A percentile compares a stretch with the other conserved stretches of the same genome.
Conservation (phyloP, 371 early-diverging fungal species). For the Rhizomucor miehei region DNA sequence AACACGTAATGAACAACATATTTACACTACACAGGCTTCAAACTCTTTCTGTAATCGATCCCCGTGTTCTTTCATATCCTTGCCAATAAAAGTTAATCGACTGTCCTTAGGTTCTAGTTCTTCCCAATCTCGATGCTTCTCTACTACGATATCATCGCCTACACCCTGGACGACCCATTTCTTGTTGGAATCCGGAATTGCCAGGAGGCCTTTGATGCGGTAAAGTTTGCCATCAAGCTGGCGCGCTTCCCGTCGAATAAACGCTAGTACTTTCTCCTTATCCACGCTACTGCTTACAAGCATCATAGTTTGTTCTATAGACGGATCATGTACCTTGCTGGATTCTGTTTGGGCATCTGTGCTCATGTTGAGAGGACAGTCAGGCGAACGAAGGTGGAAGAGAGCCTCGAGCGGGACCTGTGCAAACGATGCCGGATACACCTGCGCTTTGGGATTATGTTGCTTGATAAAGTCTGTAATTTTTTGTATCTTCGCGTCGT, state of each 20-base stretch:
- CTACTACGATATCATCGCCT: slow-evolving; percentile 14
- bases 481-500: background rate
- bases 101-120: slow-evolving; percentile 21
- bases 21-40: slow-evolving; percentile 3
- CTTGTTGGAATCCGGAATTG: slow-evolving; percentile 9
- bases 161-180: slow-evolving; percentile 34
- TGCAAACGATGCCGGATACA: slow-evolving; percentile 17
- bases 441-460: slow-evolving; percentile 19
- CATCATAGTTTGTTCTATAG: slow-evolving; percentile 27
- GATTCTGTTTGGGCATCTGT: slow-evolving; percentile 11
- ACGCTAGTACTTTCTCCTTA: slow-evolving; percentile 7
- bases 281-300: slow-evolving; percentile 21
- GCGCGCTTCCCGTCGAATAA: slow-evolving; percentile 12
- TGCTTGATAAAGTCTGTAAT: slow-evolving; percentile 14
- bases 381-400: slow-evolving; percentile 11
- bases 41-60: slow-evolving; percentile 16
- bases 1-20: too few relatives aligned
- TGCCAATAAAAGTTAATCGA: slow-evolving; percentile 34
- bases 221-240: slow-evolving; percentile 13
- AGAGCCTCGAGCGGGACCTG: slow-evolving; percentile 15
- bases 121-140: slow-evolving; percentile 21
- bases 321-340: slow-evolving; percentile 27
- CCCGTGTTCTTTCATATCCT: slow-evolving; percentile 18
- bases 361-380: slow-evolving; percentile 1
- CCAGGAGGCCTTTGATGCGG: slow-evolving; percentile 32